phyloP scores from a whole-genome alignment of 257 asterid species.

The Capsicum pubescens region DNA sequence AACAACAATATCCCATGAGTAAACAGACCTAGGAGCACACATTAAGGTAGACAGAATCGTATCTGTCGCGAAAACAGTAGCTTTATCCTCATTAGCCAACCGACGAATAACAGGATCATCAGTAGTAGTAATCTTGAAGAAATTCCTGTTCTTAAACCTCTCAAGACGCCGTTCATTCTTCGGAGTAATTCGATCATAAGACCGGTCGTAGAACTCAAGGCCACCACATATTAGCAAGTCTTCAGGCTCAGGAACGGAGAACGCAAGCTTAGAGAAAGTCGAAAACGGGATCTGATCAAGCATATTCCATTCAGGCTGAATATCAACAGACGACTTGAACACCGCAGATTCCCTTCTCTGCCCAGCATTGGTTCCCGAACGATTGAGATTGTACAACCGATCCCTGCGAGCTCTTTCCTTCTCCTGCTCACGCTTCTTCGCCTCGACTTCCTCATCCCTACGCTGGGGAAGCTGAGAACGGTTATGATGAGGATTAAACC shows the following conservation, averaged over 20 bases:
- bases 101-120: slow-evolving; percentile 97
- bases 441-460: slow-evolving; percentile 92
- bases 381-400: slow-evolving; percentile 61
- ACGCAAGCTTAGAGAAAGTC: slow-evolving; percentile 82
- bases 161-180: slow-evolving; percentile 74
- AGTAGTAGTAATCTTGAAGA: slow-evolving; percentile 90
- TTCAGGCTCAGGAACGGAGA: slow-evolving; percentile 83
- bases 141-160: slow-evolving; percentile 87
- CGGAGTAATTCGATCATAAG: slow-evolving; percentile 84
- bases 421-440: slow-evolving; percentile 86
- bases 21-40: slow-evolving; percentile 95
- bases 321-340: slow-evolving; percentile 89
- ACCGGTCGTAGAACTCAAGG: slow-evolving; percentile 85
- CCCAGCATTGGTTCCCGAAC: slow-evolving; percentile 47
- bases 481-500: slow-evolving; percentile 65
- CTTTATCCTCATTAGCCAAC: slow-evolving; percentile 94
- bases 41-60: slow-evolving; percentile 77
- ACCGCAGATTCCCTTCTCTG: slow-evolving; percentile 83
- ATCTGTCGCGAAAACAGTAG: slow-evolving; percentile 92
- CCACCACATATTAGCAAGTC: slow-evolving; percentile 84
- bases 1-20: slow-evolving; percentile 94
- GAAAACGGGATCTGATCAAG: slow-evolving; percentile 97
- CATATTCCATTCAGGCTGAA: slow-evolving; percentile 99
- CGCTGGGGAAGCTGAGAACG: slow-evolving; percentile 95
- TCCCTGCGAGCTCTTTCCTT: slow-evolving; percentile 90